Evolutionary conservation across 495 filamentous ascomycete genomes (phyloP).

Genomic region (Amphirosellinia nigrospora): DNA sequence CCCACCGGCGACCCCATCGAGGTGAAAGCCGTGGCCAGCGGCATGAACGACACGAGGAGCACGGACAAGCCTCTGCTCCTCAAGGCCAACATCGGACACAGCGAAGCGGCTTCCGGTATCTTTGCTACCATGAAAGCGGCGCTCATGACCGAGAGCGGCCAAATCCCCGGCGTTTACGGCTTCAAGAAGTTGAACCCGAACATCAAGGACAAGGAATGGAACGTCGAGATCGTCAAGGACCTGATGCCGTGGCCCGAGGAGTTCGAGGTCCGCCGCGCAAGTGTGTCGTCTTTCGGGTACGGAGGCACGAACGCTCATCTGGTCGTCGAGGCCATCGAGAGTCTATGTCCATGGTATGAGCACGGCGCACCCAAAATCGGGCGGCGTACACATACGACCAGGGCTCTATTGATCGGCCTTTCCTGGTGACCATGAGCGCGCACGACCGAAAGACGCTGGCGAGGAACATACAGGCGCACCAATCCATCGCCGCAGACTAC

Average conservation of each 20-base stretch:
- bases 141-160: constrained; percentile 51
- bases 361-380: background rate
- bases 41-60: constrained; percentile 35
- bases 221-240: constrained; percentile 31
- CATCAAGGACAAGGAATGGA: constrained; percentile 13
- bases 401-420: background rate
- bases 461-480: background rate
- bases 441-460: background rate
- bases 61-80: constrained; percentile 47
- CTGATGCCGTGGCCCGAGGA: constrained; percentile 38
- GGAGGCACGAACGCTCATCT: constrained; percentile 56
- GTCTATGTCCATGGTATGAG: constrained; percentile 41
- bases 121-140: constrained; percentile 55
- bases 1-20: constrained; percentile 49
- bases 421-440: background rate
- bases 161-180: constrained; percentile 42
- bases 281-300: constrained; percentile 47
- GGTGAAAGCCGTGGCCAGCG: constrained; percentile 36
- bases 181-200: constrained; percentile 34
- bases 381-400: no score
- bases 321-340: constrained; percentile 52
- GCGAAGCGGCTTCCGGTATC: constrained; percentile 54
- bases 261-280: constrained; percentile 35
- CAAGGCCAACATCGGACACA: constrained; percentile 54
- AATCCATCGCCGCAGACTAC: background rate